Evolutionary conservation across 2,329 filamentous ascomycete species (phyloP).

Genomic region (Phialemoniopsis sp.): DNA sequence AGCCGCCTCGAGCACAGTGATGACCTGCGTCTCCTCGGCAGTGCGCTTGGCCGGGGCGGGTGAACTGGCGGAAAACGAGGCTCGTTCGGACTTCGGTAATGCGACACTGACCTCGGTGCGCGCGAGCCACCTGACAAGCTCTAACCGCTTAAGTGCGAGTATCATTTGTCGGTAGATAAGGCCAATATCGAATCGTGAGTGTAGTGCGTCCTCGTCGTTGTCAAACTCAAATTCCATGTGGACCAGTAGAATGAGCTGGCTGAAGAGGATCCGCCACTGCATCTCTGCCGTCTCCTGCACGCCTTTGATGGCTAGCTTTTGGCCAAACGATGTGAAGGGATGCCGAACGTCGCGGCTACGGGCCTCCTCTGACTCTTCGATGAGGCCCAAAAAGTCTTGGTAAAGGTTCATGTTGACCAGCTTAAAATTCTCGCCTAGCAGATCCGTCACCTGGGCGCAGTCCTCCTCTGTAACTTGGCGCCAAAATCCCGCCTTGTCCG

Average conservation of each 20-base stretch:
- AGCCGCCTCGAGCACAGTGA: conserved; percentile 57
- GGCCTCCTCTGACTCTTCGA: conserved; percentile 39
- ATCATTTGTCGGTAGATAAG: conserved; percentile 67
- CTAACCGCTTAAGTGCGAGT: conserved; percentile 65
- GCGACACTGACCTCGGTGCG: conserved; percentile 53
- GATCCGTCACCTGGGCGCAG: conserved; percentile 63
- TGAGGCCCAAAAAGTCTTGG: conserved; percentile 41
- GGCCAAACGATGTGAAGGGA: conserved; percentile 71
- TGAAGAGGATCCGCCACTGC: conserved; percentile 71
- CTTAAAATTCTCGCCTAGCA: conserved; percentile 63
- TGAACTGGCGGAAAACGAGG: conserved; percentile 19
- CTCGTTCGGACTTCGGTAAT: conserved; percentile 32
- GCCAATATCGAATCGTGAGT: conserved; percentile 60
- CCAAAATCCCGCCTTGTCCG: conserved; percentile 73
- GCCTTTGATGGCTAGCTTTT: conserved; percentile 68
- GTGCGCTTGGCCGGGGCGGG: conserved; percentile 31
- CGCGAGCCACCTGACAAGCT: conserved; percentile 68
- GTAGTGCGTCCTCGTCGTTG: conserved; percentile 62
- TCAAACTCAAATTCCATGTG: conserved; percentile 85
- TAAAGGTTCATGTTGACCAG: conserved; percentile 54
- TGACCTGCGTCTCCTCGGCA: conserved; percentile 39
- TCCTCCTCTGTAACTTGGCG: conserved; percentile 80
- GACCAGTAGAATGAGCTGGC: conserved; percentile 76
- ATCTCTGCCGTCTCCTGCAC: conserved; percentile 74
- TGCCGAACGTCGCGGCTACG: conserved; percentile 39